Base-by-base conservation (phyloP, 228 moss, liverwort and hornwort genomes). In the Sphagnum fallax region DNA sequence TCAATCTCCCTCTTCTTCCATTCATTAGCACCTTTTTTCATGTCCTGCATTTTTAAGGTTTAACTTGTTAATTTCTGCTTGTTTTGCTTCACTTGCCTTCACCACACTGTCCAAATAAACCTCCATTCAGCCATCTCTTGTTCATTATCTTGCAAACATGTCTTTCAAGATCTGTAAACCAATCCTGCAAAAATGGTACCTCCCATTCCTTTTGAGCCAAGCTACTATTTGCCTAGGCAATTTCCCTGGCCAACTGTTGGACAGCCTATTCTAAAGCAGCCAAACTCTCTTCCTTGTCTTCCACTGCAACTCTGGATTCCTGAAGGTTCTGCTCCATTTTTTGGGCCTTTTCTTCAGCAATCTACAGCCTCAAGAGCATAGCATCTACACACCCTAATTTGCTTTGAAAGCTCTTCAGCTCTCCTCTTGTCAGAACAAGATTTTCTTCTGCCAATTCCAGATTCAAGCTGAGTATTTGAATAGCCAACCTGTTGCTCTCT, bases 191-290 rank as follows among this genome's bases (percentile, higher is more conserved):
- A 6, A 67, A 50, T 12, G 77, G 77, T 68, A 83, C 89, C 55
- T 85, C 83, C 50, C 81, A 74, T 47, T 89, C 83, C 58, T 81
- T 89, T 59, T 77, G 70, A 62, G 53, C 60, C 64, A 85, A 72
- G 61, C 75, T 80, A 67, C 79, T 70, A 63, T 89, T 89, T 0
- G 85, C 85, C 70, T 85, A 85, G 5, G 73, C 67, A 13, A 89
- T 71, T 59, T 83, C 83, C 52, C 70, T 70, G 52, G 86, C 83
- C 75, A 89, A 71, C 62, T 81, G 85, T 63, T 89, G 89, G 50
- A 89, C 85, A 51, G 83, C 81, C 89, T 85, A 85, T 65, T 89
- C 85, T 49, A 83, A 89, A 14, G 85, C 85, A 49, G 67, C 77
- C 49, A 88, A 69, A 57, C 79, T 81, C 73, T 88, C 87, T 65